These are phyloP conservation scores for Entomortierella parvispora DNA, from an alignment of 192 early-diverging fungal species.

Conservation along the genomic window DNA sequence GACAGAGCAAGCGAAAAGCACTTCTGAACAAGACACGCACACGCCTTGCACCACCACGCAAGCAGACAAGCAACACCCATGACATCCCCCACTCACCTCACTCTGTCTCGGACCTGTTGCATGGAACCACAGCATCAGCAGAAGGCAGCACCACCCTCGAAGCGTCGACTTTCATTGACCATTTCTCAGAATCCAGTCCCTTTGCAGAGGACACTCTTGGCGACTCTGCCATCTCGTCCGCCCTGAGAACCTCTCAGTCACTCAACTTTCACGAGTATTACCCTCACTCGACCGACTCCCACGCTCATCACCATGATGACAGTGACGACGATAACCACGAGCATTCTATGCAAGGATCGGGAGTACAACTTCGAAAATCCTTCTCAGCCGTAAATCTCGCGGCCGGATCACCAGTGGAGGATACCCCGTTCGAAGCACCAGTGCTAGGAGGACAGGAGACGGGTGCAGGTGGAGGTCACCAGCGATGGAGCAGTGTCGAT, in stretches of 20 bases:
- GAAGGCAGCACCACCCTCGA: constrained; percentile 8
- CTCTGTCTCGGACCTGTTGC: constrained; percentile 41
- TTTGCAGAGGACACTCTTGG: constrained; percentile 39
- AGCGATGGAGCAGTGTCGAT: constrained; percentile 36
- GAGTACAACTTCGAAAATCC: constrained; percentile 5
- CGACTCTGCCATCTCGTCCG: constrained; percentile 3
- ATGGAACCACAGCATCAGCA: constrained; percentile 2
- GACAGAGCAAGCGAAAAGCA: too few species aligned
- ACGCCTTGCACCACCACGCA: too few species aligned
- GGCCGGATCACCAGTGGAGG: not conserved
- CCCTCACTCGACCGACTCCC: constrained; percentile 23
- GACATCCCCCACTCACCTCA: constrained; percentile 36
- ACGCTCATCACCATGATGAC: not conserved
- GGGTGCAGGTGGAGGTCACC: constrained; percentile 19
- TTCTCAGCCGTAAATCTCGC: constrained; percentile 36
- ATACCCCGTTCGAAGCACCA: not conserved
- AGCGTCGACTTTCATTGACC: constrained; percentile 45
- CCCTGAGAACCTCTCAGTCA: constrained; percentile 17
- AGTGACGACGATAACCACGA: not conserved
- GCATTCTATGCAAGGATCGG: not conserved
- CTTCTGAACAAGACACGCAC: too few species aligned
- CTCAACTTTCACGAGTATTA: constrained; percentile 47
- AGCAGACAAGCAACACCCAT: not conserved
- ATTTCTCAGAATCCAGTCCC: constrained; percentile 47
- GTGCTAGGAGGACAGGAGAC: not conserved